phyloP scores from a whole-genome alignment of 345 rosid species.

The Noccaea bulbosa region DNA sequence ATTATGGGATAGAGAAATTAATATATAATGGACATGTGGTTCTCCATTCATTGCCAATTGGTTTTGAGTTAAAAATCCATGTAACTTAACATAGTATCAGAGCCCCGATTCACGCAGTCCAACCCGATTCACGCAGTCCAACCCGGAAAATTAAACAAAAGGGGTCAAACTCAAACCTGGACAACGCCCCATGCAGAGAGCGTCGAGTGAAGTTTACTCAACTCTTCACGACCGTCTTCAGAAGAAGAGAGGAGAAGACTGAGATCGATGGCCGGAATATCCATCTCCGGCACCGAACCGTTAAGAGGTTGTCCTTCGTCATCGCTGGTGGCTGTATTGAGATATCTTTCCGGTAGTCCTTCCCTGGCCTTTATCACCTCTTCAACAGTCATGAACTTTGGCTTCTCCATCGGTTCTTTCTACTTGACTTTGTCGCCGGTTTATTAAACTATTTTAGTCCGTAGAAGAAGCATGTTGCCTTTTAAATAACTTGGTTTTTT shows the following conservation, averaged over 20 bases:
- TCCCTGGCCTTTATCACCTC: slow-evolving; percentile 46
- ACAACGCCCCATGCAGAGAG: slow-evolving; percentile 73
- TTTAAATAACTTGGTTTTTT: no score
- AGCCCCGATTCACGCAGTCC: no score
- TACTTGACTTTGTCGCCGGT: slow-evolving; percentile 20
- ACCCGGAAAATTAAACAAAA: background rate
- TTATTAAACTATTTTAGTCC: no score
- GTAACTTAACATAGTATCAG: no score
- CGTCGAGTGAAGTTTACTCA: slow-evolving; percentile 56
- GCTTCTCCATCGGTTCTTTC: slow-evolving; percentile 40
- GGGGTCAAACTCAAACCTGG: slow-evolving; percentile 64
- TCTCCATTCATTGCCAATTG: no score
- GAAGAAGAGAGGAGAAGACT: slow-evolving; percentile 56
- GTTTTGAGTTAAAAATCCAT: no score
- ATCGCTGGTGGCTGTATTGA: slow-evolving; percentile 37
- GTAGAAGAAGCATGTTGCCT: no score
- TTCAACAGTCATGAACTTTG: slow-evolving; percentile 50
- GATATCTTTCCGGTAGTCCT: slow-evolving; percentile 54
- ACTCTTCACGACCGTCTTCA: slow-evolving; percentile 44
- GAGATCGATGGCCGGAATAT: slow-evolving; percentile 62
- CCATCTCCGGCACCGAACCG: slow-evolving; percentile 47
- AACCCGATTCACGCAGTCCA: no score
- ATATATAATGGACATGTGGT: no score
- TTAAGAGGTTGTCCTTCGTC: slow-evolving; percentile 37
- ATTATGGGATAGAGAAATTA: no score